Evolutionary conservation across 1,139 yeast species (phyloP), one percentile per base, ranked within the genome.

Genomic region (Lodderomyces jiufengensis): DNA sequence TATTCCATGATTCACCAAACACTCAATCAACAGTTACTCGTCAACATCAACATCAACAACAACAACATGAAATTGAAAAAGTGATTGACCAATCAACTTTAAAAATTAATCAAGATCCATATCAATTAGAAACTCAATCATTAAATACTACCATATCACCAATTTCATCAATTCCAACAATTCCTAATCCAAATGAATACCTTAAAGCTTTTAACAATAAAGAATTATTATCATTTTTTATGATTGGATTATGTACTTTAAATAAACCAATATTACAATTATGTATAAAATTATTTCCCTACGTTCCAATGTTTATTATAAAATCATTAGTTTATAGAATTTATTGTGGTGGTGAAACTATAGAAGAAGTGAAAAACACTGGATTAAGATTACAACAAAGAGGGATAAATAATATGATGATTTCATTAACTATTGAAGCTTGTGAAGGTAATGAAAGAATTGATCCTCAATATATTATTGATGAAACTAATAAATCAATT

Each of bases 331-430:
- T 90, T 12, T 88, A 86, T 57, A 82, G 83, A 44, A 73, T 86
- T 43, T 90, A 88, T 63, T 84, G 95, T 56, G 97, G 97, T 26
- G 98, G 98, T 36, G 95, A 85, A 51, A 78, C 76, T 36, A 71
- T 81, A 40, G 62, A 61, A 9, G 84, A 88, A 46, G 94, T 88
- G 15, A 69, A 76, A 39, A 58, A 67, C 36, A 83, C 95, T 4
- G 95, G 95, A 38, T 65, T 69, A 36, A 67, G 78, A 43, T 70
- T 92, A 46, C 68, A 77, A 39, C 59, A 72, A 39, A 72, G 95
- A 44, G 95, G 95, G 10, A 84, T 88, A 54, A 78, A 85, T 49
- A 90, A 90, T 66, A 86, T 88, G 95, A 88, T 92, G 95, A 70
- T 90, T 27, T 82, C 94, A 3, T 78, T 88, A 59, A 87, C 97